Base-by-base conservation (phyloP, 306 rosid genomes). In the Purshia tridentata region DNA sequence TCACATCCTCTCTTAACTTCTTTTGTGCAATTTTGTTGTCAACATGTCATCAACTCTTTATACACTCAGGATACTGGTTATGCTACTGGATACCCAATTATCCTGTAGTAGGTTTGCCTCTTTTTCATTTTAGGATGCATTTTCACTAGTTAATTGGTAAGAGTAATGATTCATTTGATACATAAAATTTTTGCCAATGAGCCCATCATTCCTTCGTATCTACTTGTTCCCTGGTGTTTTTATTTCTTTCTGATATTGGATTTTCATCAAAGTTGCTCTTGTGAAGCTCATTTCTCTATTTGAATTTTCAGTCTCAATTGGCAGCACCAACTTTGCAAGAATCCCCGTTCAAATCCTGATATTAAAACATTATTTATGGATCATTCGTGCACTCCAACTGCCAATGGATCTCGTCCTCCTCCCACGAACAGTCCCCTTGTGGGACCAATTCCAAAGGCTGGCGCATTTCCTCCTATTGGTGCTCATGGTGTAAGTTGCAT, bases 241-340 rank as follows among this genome's bases (percentile, higher is more conserved):
- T 58, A 16, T 6, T 14, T n/a, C 37, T 68, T 76, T 50, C 62
- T 54, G 15, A 54, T 53, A 19, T 53, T 12, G 55, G 13, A 45
- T 51, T 44, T 57, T 20, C 37, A 50, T 15, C 0, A 19, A 16
- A 40, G 60, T 15, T 67, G 48, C 49, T 13, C 40, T 16, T 48
- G 12, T 48, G 49, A 71, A 54, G 35, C 54, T 77, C 55, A 77
- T 74, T 65, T 48, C 10, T 46, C 40, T 62, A 8, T 66, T 60
- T 67, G 63, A 59, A 42, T 50, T 68, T 72, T 64, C 82, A 82
- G 86, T 75, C 65, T 82, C 73, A 82, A 82, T 59, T 82, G 86
- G 83, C 83, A 82, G 71, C 86, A 82, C 80, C 86, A 82, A 51
- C 86, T 82, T 70, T 82, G 86, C 83, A 78, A 82, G 83, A 78